Base-by-base conservation (phyloP, 2,329 filamentous ascomycete genomes). In the Colletotrichum lupini region DNA sequence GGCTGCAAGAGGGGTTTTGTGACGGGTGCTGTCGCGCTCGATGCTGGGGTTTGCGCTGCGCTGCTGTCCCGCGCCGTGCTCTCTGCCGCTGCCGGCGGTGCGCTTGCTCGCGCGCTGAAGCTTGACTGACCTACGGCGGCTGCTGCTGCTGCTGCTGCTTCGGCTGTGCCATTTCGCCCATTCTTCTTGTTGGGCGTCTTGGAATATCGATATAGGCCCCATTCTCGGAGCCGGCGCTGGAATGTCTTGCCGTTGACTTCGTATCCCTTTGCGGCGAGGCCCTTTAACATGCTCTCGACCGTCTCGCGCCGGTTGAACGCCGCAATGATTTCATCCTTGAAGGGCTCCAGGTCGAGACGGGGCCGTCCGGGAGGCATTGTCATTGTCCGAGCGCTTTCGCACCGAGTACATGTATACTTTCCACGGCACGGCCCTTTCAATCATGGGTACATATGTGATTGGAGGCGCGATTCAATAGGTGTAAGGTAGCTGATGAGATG, bases 291-390 rank as follows among this genome's bases (percentile, higher is more conserved):
- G 64, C 64, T 72, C 46, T 72, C 68, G 24, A 68, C 52, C 56
- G 68, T 72, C n/a, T 68, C 68, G 63, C 68, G 63, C 14, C 64
- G 46, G 19, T 62, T 68, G 19, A 59, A 72, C 22, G 68, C 68
- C 35, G 61, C 57, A 37, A 57, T n/a, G 57, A 72, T 72, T 28
- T 62, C 68, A 30, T 67, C 68, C 14, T 58, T 72, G 64, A 46
- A 72, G 26, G 68, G 68, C 28, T 72, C 64, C 14, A 72, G 37
- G 22, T 72, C 68, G 56, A 72, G 24, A n/a, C 65, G 57, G 49
- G 64, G 68, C 46, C 68, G 63, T 22, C 68, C 68, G 4, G 64
- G 63, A 22, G 68, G 68, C 68, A 68, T 72, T 26, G 42, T 46
- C 42, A 24, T 55, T 24, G 52, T 24, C 52, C n/a, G n/a, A 24